These are phyloP conservation scores for Fusarium piperis DNA, from an alignment of 2,329 filamentous ascomycete genomes.

Conservation along the genomic window DNA sequence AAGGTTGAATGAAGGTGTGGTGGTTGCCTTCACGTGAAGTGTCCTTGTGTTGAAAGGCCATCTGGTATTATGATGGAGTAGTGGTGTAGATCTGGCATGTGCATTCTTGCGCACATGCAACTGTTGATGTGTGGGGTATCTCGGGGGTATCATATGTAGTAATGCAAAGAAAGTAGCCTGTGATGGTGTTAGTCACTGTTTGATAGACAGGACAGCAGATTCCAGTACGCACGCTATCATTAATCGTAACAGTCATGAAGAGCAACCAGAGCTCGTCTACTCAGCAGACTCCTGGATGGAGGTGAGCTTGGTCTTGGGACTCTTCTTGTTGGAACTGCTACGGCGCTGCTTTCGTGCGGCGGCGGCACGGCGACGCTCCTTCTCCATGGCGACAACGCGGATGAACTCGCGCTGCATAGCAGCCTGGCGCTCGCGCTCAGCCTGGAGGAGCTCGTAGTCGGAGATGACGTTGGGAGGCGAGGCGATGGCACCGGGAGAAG, in stretches of 20 bases:
- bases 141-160: constrained; percentile 36
- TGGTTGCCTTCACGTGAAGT: constrained; percentile 14
- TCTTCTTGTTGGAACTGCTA: constrained; percentile 57
- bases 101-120: constrained; percentile 36
- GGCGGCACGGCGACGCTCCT: constrained; percentile 61
- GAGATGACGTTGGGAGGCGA: constrained; percentile 51
- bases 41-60: constrained; percentile 8
- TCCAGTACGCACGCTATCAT: constrained; percentile 39
- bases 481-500: constrained; percentile 46
- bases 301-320: constrained; percentile 58
- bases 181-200: constrained; percentile 29
- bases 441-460: constrained; percentile 60
- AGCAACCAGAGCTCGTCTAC: constrained; percentile 40
- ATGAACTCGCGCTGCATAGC: constrained; percentile 63
- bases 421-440: constrained; percentile 59
- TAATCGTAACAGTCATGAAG: constrained; percentile 43
- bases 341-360: constrained; percentile 50
- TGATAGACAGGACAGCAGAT: background rate
- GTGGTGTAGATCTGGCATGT: constrained; percentile 37
- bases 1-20: constrained; percentile 11
- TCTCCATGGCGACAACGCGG: constrained; percentile 61
- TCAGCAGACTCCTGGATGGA: constrained; percentile 61
- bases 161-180: constrained; percentile 39
- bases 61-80: constrained; percentile 24
- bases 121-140: constrained; percentile 34